These are phyloP conservation scores for Intubia oerlemansii DNA, from an alignment of 2,329 filamentous ascomycete species.

Conservation along the genomic window DNA sequence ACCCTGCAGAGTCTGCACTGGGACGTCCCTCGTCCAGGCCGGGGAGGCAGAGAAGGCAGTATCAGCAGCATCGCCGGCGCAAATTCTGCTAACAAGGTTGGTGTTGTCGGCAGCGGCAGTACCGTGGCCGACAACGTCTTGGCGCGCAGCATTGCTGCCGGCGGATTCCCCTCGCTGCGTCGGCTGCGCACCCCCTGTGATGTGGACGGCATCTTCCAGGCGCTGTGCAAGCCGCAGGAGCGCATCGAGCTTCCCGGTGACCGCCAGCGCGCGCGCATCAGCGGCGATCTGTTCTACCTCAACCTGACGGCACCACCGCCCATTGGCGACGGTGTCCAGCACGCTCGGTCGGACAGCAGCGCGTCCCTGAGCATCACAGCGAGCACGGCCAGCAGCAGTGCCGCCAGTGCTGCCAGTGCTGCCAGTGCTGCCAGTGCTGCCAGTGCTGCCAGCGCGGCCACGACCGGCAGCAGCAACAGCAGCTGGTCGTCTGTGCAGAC, in stretches of 20 bases:
- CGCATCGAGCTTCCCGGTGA: slow-evolving; percentile 29
- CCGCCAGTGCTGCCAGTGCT: not conserved
- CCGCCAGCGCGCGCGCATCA: slow-evolving; percentile 13
- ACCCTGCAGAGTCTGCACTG: slow-evolving; percentile 36
- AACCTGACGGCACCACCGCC: not conserved
- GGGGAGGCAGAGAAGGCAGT: too few relatives aligned
- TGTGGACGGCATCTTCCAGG: slow-evolving; percentile 46
- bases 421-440: not conserved
- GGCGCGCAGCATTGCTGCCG: slow-evolving; percentile 36
- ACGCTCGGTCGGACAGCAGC: not conserved
- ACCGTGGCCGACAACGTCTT: slow-evolving; percentile 30
- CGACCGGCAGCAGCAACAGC: not conserved
- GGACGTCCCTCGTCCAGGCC: slow-evolving; percentile 42
- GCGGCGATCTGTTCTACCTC: not conserved
- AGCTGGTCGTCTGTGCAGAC: not conserved
- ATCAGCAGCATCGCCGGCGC: too few relatives aligned
- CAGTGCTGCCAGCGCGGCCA: not conserved
- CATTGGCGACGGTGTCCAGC: not conserved
- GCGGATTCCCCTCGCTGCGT: slow-evolving; percentile 40
- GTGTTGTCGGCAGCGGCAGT: slow-evolving; percentile 17
- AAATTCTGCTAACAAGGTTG: too few relatives aligned
- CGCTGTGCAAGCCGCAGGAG: slow-evolving; percentile 41
- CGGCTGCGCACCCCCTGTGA: slow-evolving; percentile 45
- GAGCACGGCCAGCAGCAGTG: not conserved
- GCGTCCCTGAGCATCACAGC: not conserved